Conservation (phyloP, 2,329 filamentous ascomycete species). For the Penicillium sp. region DNA sequence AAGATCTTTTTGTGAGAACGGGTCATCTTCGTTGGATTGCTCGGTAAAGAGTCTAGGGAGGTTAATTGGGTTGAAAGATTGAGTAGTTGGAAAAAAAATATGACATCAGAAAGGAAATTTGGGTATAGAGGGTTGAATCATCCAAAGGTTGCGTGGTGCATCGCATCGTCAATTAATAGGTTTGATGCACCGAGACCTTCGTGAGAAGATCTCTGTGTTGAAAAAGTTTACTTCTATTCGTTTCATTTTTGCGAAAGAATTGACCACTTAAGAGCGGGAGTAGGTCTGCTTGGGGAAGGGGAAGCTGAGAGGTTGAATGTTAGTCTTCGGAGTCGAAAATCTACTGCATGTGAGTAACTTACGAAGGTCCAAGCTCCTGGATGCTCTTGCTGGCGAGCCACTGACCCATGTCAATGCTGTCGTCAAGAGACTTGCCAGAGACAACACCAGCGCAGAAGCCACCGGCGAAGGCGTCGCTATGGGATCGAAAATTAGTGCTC, state of each 20-base stretch:
- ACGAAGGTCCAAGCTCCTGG: slow-evolving; percentile 94
- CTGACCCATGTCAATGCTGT: slow-evolving; percentile 86
- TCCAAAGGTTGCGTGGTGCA: slow-evolving; percentile 31
- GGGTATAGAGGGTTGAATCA: slow-evolving; percentile 51
- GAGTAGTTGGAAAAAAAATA: slow-evolving; percentile 8
- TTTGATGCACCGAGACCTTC: slow-evolving; percentile 25
- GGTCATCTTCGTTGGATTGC: slow-evolving; percentile 11
- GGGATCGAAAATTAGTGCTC: slow-evolving; percentile 18
- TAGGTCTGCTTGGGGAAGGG: slow-evolving; percentile 83
- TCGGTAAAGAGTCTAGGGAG: slow-evolving; percentile 35
- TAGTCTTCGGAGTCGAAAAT: slow-evolving; percentile 11
- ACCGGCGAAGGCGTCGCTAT: slow-evolving; percentile 88
- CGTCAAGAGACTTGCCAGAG: slow-evolving; percentile 77
- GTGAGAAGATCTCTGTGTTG: slow-evolving; percentile 27
- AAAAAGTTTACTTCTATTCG: slow-evolving; percentile 29
- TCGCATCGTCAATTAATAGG: slow-evolving; percentile 20
- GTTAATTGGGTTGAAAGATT: slow-evolving; percentile 18
- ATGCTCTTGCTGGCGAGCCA: slow-evolving; percentile 95
- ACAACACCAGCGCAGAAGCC: slow-evolving; percentile 90
- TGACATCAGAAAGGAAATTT: slow-evolving; percentile 23
- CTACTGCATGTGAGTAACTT: slow-evolving; percentile 53
- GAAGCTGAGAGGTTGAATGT: slow-evolving; percentile 58
- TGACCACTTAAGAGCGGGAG: slow-evolving; percentile 42
- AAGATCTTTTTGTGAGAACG: slow-evolving; percentile 4
- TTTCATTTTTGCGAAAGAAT: slow-evolving; percentile 14